These are phyloP conservation scores for Diplodia mutila DNA, from an alignment of 2,329 filamentous ascomycete genomes.

Conservation along the genomic window DNA sequence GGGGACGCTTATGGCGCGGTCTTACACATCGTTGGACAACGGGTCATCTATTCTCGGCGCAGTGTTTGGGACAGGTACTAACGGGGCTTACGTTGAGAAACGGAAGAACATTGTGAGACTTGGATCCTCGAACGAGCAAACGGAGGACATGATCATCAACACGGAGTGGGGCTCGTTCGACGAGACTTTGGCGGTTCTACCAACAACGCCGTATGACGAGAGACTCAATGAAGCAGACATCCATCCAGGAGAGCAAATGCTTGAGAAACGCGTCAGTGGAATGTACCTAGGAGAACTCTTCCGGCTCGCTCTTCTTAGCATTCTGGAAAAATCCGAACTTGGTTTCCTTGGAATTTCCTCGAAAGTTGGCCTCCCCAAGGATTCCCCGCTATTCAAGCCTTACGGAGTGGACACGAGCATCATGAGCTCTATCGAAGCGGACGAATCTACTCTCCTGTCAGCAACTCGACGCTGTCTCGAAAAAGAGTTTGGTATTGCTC, in stretches of 20 bases:
- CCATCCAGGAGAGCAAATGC: conserved; percentile 67
- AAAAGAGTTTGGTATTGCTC: conserved; percentile 73
- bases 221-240: conserved; percentile 50
- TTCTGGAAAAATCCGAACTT: conserved; percentile 70
- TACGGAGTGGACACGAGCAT: conserved; percentile 93
- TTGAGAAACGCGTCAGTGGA: conserved; percentile 96
- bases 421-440: conserved; percentile 82
- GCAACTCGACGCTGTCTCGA: conserved; percentile 78
- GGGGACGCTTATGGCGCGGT: conserved; percentile 85
- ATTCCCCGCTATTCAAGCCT: conserved; percentile 71
- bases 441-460: conserved; percentile 71
- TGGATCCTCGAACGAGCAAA: background rate
- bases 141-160: conserved; percentile 78
- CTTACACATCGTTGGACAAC: conserved; percentile 83
- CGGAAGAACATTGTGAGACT: conserved; percentile 76
- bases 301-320: conserved; percentile 71
- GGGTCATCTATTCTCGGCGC: conserved; percentile 69
- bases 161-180: conserved; percentile 98
- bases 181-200: conserved; percentile 87
- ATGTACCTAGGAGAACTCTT: conserved; percentile 98
- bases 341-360: conserved; percentile 68
- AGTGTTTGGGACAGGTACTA: conserved; percentile 93
- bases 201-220: conserved; percentile 69
- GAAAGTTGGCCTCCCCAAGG: conserved; percentile 68
- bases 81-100: conserved; percentile 91